Base-by-base conservation (phyloP, 495 filamentous ascomycete species). In the Hyphodiscus hymeniophilus region DNA sequence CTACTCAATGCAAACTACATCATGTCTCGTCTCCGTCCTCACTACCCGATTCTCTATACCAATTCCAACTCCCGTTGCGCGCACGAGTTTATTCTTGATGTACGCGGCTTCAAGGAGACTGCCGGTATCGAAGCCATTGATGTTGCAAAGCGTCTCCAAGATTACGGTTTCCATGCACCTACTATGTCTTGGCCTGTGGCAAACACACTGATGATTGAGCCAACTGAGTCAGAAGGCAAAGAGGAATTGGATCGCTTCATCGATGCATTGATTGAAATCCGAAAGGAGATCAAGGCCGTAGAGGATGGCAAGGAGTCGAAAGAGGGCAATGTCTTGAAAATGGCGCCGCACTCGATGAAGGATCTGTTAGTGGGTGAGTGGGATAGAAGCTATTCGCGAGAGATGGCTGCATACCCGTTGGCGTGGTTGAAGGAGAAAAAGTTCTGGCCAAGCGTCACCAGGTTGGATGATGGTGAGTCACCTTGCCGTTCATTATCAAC, bases 111-210 rank as follows among this genome's bases (percentile, higher is more conserved):
- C 74, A 87, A 88, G 61, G 87, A 94, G 17, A 80, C 78, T 23
- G 77, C 83, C 42, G 87, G 87, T 11, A 72, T 98, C 60, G 91
- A 97, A 69, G 92, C 89, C 34, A 94, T 96, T 60, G 92, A 98
- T 58, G 84, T 98, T 48, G 92, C 92, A 56, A 98, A 98, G 73
- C 88, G 92, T 49, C 80, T 98, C 7, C 91, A 96, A 66, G 92
- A 98, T 61, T 98, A 95, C 63, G 92, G 92, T 34, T 98, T 98
- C 77, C 92, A 98, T 63, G 89, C 94, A 3, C 92, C 92, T 2
- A 98, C 92, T 38, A 97, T 98, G 92, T 88, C 82, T 60, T 98
- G 89, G 89, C 92, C 92, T 5, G 91, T 98, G 2, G 74, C 89
- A 38, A 92, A 92, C 65, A 98, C 92, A 1, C 79, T 98, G 16